Percentiles rank a stretch among this genome's conserved stretches.
Conservation (phyloP, 2,329 filamentous ascomycete genomes). For the Nemania sp. region DNA sequence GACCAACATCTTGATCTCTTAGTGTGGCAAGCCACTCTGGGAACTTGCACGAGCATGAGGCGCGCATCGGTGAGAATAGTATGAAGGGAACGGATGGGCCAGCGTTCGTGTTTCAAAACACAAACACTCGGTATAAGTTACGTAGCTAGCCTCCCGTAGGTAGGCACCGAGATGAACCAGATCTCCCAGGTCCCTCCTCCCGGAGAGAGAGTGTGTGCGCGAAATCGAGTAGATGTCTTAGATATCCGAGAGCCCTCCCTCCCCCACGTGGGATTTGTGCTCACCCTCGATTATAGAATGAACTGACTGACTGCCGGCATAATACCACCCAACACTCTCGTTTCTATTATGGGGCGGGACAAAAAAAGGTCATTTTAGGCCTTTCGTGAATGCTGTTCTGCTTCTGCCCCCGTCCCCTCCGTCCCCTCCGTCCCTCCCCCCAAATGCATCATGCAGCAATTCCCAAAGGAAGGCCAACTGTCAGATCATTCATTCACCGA, state of each 20-base stretch:
- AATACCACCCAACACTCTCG: neutral
- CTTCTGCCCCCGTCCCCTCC: too few relatives aligned
- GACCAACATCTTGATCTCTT: neutral
- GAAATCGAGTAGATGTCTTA: constrained; percentile 36
- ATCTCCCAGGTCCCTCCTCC: neutral
- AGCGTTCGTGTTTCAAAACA: neutral
- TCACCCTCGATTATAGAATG: constrained; percentile 22
- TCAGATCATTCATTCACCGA: constrained; percentile 29
- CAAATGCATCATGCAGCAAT: constrained; percentile 8
- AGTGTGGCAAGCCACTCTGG: neutral
- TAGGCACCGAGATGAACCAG: neutral
- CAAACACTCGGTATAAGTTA: neutral
- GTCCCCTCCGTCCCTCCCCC: too few relatives aligned
- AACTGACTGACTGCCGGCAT: constrained; percentile 14
- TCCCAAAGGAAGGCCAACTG: constrained; percentile 19
- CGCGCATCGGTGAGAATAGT: neutral
- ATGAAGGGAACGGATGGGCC: too few relatives aligned
- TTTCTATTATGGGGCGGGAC: too few relatives aligned
- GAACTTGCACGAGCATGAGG: neutral
- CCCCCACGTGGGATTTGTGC: constrained; percentile 39
- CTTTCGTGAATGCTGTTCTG: neutral
- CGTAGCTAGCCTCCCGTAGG: too few relatives aligned
- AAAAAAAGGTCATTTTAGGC: neutral
- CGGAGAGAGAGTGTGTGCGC: neutral
- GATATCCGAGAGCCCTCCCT: constrained; percentile 33